Evolutionary conservation across 352 stramenopile species (phyloP).

Genomic region (Pythium scleroteichum): DNA sequence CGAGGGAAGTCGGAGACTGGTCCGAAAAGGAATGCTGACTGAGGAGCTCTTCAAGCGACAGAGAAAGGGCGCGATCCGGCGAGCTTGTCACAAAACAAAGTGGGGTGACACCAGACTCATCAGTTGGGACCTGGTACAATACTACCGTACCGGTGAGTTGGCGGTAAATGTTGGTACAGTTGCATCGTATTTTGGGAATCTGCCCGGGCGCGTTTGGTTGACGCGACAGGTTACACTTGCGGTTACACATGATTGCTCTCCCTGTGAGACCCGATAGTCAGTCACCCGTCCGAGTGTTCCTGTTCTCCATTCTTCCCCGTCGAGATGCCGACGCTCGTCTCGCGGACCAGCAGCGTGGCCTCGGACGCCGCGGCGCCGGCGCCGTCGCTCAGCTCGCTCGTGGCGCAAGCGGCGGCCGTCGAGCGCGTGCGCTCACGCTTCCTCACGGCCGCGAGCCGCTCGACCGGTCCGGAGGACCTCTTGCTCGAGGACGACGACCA

Average conservation of each 20-base stretch:
- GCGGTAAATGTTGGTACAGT: no score
- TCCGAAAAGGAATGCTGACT: no score
- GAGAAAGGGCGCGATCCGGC: not conserved
- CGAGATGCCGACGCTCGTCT: conserved; percentile 27
- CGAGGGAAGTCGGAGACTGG: no score
- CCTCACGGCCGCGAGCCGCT: conserved; percentile 32
- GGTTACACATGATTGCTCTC: not conserved
- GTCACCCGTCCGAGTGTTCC: not conserved
- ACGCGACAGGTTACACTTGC: conserved; percentile 7
- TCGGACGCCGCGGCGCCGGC: conserved; percentile 2
- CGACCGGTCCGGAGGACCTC: conserved; percentile 5
- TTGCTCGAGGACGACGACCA: conserved; percentile 47
- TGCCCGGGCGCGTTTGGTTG: conserved; percentile 1
- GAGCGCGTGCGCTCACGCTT: conserved; percentile 47
- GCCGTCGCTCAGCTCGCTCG: conserved; percentile 41
- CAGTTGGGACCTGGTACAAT: no score
- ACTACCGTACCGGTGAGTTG: no score
- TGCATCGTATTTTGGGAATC: conserved; percentile 6
- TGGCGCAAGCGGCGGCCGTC: conserved; percentile 43
- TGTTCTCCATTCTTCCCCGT: not conserved
- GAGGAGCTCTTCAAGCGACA: not conserved
- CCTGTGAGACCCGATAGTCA: not conserved
- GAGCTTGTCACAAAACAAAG: conserved; percentile 5
- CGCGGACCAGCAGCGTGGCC: conserved; percentile 10
- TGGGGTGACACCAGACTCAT: not conserved